These are phyloP conservation scores for Phoma sp. DNA, from an alignment of 2,329 filamentous ascomycete genomes.

Conservation along the genomic window DNA sequence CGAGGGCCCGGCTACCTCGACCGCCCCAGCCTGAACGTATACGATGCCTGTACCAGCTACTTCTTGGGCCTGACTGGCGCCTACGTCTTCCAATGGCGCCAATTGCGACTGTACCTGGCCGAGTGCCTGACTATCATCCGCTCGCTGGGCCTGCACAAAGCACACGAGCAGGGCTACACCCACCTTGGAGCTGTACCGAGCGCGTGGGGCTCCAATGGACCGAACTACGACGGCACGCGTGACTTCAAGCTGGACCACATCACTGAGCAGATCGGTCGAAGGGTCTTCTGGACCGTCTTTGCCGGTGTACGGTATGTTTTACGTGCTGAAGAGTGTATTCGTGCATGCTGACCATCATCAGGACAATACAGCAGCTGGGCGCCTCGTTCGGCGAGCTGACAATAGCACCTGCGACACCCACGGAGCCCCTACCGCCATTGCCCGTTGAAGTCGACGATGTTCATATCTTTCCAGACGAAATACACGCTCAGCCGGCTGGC, in stretches of 20 bases:
- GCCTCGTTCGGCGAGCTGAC: constrained; percentile 74
- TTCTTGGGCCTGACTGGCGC: constrained; percentile 72
- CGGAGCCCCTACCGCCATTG: constrained; percentile 78
- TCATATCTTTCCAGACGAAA: constrained; percentile 74
- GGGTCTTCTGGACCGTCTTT: constrained; percentile 83
- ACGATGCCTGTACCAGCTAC: constrained; percentile 77
- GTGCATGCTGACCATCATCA: constrained; percentile 42
- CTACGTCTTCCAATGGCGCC: constrained; percentile 72
- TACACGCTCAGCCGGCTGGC: constrained; percentile 73
- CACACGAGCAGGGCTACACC: constrained; percentile 54
- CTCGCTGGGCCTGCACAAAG: constrained; percentile 70
- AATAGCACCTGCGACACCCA: constrained; percentile 77
- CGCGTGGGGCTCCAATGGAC: constrained; percentile 46
- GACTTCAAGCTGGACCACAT: constrained; percentile 54
- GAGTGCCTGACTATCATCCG: constrained; percentile 74
- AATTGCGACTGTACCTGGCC: constrained; percentile 74
- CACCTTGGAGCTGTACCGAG: constrained; percentile 46
- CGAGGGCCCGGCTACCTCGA: constrained; percentile 68
- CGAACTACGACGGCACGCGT: constrained; percentile 44
- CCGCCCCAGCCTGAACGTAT: constrained; percentile 61
- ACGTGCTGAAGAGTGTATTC: constrained; percentile 68
- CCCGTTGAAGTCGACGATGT: constrained; percentile 86
- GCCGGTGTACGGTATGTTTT: constrained; percentile 69
- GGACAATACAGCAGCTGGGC: constrained; percentile 80
- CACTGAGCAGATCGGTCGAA: constrained; percentile 62